Evolutionary conservation across 2,329 filamentous ascomycete genomes (phyloP).

Genomic region (Ophiocordyceps australis): DNA sequence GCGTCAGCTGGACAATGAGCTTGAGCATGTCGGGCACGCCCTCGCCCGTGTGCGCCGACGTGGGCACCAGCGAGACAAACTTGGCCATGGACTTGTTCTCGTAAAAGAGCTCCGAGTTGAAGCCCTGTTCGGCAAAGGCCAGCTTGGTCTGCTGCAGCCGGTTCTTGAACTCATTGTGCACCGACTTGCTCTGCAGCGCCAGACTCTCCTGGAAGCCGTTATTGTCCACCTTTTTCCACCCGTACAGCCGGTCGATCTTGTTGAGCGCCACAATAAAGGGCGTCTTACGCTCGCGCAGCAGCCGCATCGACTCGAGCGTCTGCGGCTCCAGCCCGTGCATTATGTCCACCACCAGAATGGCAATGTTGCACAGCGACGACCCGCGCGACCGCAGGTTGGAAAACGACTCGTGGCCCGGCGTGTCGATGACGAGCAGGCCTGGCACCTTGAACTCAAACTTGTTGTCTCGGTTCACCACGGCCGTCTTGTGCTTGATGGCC

Average conservation of each 20-base stretch:
- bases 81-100: conserved; percentile 96
- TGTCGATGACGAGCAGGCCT: conserved; percentile 91
- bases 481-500: conserved; percentile 79
- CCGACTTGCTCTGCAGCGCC: conserved; percentile 74
- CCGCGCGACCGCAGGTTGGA: conserved; percentile 92
- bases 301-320: conserved; percentile 90
- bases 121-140: conserved; percentile 87
- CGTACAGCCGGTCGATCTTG: conserved; percentile 98
- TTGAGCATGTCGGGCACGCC: conserved; percentile 98
- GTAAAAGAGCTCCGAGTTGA: conserved; percentile 93
- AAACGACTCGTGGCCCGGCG: conserved; percentile 99
- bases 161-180: conserved; percentile 87
- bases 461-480: conserved; percentile 80
- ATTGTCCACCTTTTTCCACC: conserved; percentile 97
- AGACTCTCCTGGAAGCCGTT: conserved; percentile 94
- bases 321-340: conserved; percentile 98
- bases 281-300: conserved; percentile 84
- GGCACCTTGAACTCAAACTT: conserved; percentile 95
- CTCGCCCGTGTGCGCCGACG: conserved; percentile 95
- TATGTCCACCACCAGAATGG: conserved; percentile 96
- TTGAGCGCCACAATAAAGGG: conserved; percentile 98
- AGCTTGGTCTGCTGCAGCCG: conserved; percentile 82
- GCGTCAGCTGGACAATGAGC: conserved; percentile 77
- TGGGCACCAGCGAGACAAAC: conserved; percentile 89
- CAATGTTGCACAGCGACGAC: conserved; percentile 97